Conservation (phyloP, 352 stramenopile genomes). For the Phytophthora fragariae region DNA sequence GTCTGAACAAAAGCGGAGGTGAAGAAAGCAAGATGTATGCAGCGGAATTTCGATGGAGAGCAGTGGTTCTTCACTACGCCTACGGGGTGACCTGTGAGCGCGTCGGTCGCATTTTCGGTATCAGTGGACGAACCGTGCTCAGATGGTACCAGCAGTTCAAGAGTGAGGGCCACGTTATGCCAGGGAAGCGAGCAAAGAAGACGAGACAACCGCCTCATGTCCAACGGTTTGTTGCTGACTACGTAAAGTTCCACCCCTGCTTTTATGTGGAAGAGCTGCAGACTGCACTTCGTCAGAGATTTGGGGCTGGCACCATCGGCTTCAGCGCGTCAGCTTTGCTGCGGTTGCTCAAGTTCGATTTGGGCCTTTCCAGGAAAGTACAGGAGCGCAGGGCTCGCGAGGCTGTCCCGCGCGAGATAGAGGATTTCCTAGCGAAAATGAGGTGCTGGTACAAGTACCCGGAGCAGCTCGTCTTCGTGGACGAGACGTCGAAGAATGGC, state of each 20-base stretch:
- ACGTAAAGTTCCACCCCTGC: constrained; percentile 30
- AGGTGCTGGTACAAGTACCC: too few species aligned
- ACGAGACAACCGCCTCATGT: too few species aligned
- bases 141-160: too few species aligned
- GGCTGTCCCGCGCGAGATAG: background rate
- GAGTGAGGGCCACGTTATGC: too few species aligned
- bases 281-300: background rate
- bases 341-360: background rate
- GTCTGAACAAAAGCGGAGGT: too few species aligned
- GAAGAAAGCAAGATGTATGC: too few species aligned
- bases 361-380: background rate
- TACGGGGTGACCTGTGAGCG: constrained; percentile 22
- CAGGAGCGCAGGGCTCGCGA: background rate
- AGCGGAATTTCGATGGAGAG: too few species aligned
- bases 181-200: too few species aligned
- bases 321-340: background rate
- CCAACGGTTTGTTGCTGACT: background rate
- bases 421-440: too few species aligned
- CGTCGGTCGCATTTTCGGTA: too few species aligned
- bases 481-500: constrained; percentile 2
- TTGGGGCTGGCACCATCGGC: background rate
- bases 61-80: constrained; percentile 22
- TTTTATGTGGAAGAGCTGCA: constrained; percentile 36
- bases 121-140: too few species aligned
- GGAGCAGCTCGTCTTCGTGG: background rate